Base-by-base conservation (phyloP, 202 grass and related monocot genomes). In the Carex arenaria region DNA sequence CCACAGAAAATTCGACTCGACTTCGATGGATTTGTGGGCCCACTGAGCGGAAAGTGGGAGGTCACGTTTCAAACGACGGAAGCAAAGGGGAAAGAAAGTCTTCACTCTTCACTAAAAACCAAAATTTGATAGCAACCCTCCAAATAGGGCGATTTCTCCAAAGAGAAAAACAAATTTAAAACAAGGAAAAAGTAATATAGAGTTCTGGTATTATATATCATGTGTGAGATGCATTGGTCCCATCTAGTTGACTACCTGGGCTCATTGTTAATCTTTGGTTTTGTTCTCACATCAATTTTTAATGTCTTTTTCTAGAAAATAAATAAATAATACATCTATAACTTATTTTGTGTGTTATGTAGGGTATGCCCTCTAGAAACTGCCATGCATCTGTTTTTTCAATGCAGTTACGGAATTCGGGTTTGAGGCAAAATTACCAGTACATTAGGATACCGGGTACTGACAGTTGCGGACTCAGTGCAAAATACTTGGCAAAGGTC, bases 81-180 rank as follows among this genome's bases (percentile, higher is more conserved):
- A 81, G 62, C 38, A 38, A 69, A 82, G 18, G 36, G 64, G 45
- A 38, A 67, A 67, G 26, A 53, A 67, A 82, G 43, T 69, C 80
- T 69, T 67, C 80, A 55, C 63, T 82, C 80, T 69, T 67, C 80
- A 55, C 64, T 82, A 82, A 65, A 82, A 82, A 65, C 17, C 62
- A 67, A 64, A 66, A 9, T 66, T 54, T 82, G 79, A 82, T n/a
- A 42, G 14, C 62, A 53, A 82, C 60, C 79, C 79, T 82, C 23
- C 38, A 67, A 53, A 81, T 67, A 66, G 43, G 22, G 23, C 6
- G 14, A 14, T 76, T 76, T 76, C 72, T 76, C 47, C 72, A 42
- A 65, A 34, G 56, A 53, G 9, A 68, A 52, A 66, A 52, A 66
- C 15, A 36, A n/a, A 49, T 8, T 51, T 40, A 40, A 64, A 66